Conservation (phyloP, 23 red algal species). For the Gracilaria caudata region DNA sequence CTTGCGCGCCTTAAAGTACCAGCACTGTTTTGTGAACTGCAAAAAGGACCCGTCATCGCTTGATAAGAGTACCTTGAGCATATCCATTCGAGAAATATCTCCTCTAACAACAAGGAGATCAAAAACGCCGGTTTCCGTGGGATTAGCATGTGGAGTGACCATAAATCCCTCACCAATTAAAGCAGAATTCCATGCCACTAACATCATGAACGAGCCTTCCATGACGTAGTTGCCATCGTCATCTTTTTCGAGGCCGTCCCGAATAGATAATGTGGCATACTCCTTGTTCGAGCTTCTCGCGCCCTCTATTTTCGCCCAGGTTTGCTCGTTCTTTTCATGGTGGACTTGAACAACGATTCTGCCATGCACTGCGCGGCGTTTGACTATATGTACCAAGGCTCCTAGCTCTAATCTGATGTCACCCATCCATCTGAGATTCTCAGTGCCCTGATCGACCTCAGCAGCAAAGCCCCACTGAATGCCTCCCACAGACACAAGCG, state of each 20-base stretch:
- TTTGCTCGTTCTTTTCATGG: constrained; percentile 5
- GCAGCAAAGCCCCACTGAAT: constrained; percentile 59
- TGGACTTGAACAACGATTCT: constrained; percentile 29
- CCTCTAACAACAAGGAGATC: constrained; percentile 31
- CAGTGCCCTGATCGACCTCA: constrained; percentile 53
- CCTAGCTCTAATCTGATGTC: constrained; percentile 28
- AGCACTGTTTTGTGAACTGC: not conserved
- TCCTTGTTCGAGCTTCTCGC: not conserved
- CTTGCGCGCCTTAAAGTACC: constrained; percentile 46
- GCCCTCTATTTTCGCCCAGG: not conserved
- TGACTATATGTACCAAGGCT: constrained; percentile 31
- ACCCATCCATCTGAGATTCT: constrained; percentile 49
- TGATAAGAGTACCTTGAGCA: constrained; percentile 21
- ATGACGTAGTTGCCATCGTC: constrained; percentile 16
- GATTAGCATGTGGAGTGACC: constrained; percentile 19
- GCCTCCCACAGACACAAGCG: constrained; percentile 21
- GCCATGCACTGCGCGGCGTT: not conserved
- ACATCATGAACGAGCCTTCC: constrained; percentile 46
- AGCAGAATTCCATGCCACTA: constrained; percentile 49
- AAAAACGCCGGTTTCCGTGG: constrained; percentile 32
- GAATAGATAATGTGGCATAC: not conserved
- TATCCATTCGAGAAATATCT: constrained; percentile 9
- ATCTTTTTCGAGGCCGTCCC: constrained; percentile 10
- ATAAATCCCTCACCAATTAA: constrained; percentile 26
- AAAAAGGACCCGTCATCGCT: constrained; percentile 39